Evolutionary conservation across 352 stramenopile species (phyloP), one percentile per base, ranked within the genome.

Genomic region (Globisporangium alternatum): DNA sequence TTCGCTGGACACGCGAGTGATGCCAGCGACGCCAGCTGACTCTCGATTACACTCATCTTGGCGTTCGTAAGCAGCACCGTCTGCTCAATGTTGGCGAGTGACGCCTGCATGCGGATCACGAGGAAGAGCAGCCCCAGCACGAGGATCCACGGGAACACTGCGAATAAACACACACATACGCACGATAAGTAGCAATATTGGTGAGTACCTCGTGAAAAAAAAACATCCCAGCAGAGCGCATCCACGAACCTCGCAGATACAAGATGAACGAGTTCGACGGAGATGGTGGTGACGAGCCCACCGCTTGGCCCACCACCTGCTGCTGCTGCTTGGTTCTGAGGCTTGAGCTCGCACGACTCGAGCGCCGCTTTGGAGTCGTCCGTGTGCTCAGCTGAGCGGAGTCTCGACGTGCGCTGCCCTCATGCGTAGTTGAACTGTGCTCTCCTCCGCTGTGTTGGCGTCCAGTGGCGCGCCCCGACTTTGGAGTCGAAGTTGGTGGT

Each of bases 101-200:
- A 81, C 62, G 66, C 66, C 64, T 90, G 79, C 39, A 93, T 64
- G 28, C 73, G 74, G 37, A 89, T 64, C 2, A 91, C 71, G n/a
- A 90, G 63, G 51, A 86, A 72, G 39, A 90, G 48, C 22, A 93
- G 48, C 43, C 87, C 61, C 21, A 91, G 62, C 31, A 91, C 74
- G 39, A 93, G 47, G 35, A 93, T 57, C 80, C 80, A 93, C 51
- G 82, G 80, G 45, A 93, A 84, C n/a, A 87, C 68, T 69, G 61
- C 48, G 17, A 56, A 25, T 13, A 25, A 52, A 37, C 17, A 10
- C 19, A 1, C 44, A 2, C 22, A 57, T 17, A 44, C 56, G 1
- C 54, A 63, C 19, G 25, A 30, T n/a, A 37, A 56, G 33, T 49
- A 10, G 13, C n/a, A 52, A 8, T 35, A 39, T 53, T n/a, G 22